A percentile compares a stretch with the other conserved stretches of the same genome.
These are phyloP conservation scores for Alternaria consortialis DNA, from an alignment of 2,329 filamentous ascomycete genomes.

Conservation along the genomic window DNA sequence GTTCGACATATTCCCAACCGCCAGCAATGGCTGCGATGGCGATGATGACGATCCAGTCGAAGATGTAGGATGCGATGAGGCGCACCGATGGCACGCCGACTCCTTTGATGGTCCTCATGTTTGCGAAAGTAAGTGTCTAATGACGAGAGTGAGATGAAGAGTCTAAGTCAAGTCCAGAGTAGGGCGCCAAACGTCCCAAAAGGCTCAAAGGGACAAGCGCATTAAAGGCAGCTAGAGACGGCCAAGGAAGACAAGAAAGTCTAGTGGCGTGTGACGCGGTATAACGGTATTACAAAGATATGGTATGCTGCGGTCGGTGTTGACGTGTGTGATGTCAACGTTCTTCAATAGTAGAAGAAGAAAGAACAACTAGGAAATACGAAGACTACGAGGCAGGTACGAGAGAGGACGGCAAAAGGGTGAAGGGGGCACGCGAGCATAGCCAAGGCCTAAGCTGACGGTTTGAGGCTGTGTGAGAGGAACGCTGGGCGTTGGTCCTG, in stretches of 20 bases:
- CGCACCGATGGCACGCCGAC: conserved; percentile 56
- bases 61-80: conserved; percentile 71
- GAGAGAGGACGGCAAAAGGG: conserved; percentile 1
- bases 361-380: background rate
- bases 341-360: background rate
- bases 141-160: conserved; percentile 5
- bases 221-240: conserved; percentile 9
- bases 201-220: conserved; percentile 24
- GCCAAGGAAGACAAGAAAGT: conserved; percentile 12
- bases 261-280: background rate
- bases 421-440: conserved; percentile 25
- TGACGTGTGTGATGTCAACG: conserved; percentile 3
- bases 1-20: conserved; percentile 66
- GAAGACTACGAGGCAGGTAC: background rate
- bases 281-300: background rate
- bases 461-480: conserved; percentile 28
- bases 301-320: conserved; percentile 4
- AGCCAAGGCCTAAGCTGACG: conserved; percentile 25
- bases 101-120: conserved; percentile 38
- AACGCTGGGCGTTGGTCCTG: conserved; percentile 9
- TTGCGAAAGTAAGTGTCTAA: conserved; percentile 12
- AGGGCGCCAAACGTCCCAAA: conserved; percentile 8
- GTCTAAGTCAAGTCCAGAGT: background rate
- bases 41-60: conserved; percentile 77
- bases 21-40: conserved; percentile 67